These are phyloP conservation scores for Chlorencoelia australis DNA, from an alignment of 2,329 filamentous ascomycete species.

Conservation along the genomic window DNA sequence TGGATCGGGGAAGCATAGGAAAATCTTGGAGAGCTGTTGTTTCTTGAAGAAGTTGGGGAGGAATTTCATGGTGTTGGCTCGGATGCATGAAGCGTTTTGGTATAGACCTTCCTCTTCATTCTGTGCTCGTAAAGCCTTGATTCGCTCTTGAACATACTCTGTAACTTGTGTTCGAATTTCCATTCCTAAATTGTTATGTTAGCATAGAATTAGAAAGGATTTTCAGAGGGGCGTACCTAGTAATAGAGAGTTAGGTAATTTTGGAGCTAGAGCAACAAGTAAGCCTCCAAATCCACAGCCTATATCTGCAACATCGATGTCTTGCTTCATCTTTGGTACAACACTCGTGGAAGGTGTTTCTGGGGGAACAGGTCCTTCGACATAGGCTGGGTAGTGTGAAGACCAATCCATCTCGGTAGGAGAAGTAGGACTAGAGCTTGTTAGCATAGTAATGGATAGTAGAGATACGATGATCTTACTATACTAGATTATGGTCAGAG, in stretches of 20 bases:
- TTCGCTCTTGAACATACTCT: constrained; percentile 81
- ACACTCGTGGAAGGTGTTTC: constrained; percentile 14
- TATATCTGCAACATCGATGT: constrained; percentile 90
- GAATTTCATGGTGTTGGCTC: constrained; percentile 98
- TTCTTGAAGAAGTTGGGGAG: constrained; percentile 92
- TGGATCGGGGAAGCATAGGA: constrained; percentile 96
- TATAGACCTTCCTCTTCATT: constrained; percentile 46
- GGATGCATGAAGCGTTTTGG: constrained; percentile 80
- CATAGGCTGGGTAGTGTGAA: constrained; percentile 67
- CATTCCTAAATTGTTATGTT: constrained; percentile 47
- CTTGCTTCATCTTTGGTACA: constrained; percentile 40
- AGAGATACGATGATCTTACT: constrained; percentile 56
- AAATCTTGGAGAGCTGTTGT: constrained; percentile 76
- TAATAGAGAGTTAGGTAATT: constrained; percentile 72
- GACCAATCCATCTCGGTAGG: constrained; percentile 91
- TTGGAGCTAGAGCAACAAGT: constrained; percentile 72
- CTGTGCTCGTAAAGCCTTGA: constrained; percentile 68
- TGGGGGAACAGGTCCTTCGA: constrained; percentile 30
- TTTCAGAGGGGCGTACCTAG: constrained; percentile 47
- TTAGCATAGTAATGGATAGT: no score
- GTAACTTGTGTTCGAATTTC: constrained; percentile 89
- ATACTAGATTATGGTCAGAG: constrained; percentile 81
- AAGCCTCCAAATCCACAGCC: constrained; percentile 94
- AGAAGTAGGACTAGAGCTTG: constrained; percentile 53
- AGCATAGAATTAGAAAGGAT: not conserved